Base-by-base conservation (phyloP, 345 rosid species). In the Sonneratia alba region DNA sequence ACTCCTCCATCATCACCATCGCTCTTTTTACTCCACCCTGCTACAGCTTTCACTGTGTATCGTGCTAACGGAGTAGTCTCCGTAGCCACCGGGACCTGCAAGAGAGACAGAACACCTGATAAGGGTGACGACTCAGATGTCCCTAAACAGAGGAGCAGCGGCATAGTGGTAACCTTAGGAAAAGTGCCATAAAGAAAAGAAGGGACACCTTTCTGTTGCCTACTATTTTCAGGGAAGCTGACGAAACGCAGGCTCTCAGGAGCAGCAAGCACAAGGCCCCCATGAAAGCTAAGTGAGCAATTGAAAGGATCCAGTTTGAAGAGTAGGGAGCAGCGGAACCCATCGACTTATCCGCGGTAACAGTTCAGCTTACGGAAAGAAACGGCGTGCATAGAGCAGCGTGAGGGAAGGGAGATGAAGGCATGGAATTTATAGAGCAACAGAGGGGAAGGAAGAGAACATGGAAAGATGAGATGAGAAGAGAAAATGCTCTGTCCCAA, bases 131-230 rank as follows among this genome's bases (percentile, higher is more conserved):
- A 57, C 19, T 27, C 32, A 27, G 32, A 27, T 27, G 32, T 27
- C 32, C 32, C 32, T 27, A 27, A 1, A 27, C 32, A 27, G 32
- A 27, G 32, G 32, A 27, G 32, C 32, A 27, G 32, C 32, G 32
- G 32, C 32, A 27, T 27, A 27, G 32, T 1, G 32, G 32, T 27
- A 27, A 27, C 32, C 32, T 27, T 27, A 27, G 32, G 32, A 27
- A 11, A 14, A 34, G 22, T 61, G 36, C 65, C 14, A 61, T 27
- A 9, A 10, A 61, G 45, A 27, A 27, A 27, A 27, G 7, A 72
- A 37, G 63, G 62, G 47, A 49, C 71, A 70, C 64, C 65, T 73
- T 74, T 64, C 69, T 71, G 38, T 43, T 36, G 36, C 68, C 69
- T 38, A 14, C 38, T 27, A 16, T 62, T 34, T 3, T 34, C 66